Base-by-base conservation (phyloP, 2,329 filamentous ascomycete genomes). In the Colletotrichum scovillei region DNA sequence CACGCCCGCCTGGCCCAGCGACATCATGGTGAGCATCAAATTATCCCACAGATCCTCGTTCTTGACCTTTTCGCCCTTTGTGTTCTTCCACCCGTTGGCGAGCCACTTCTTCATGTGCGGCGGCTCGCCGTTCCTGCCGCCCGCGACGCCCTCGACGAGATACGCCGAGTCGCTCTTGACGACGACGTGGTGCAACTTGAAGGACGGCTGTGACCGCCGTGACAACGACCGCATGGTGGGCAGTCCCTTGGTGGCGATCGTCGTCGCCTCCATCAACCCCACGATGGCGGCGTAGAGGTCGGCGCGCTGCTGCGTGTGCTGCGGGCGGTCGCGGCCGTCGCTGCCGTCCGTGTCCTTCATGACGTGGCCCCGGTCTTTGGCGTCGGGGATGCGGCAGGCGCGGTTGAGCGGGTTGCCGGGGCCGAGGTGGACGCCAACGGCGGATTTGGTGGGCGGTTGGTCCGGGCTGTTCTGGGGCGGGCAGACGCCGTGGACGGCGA, bases 121-220 rank as follows among this genome's bases (percentile, higher is more conserved):
- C 9, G 30, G 16, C 63, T 57, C 49, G 2, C 63, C 63, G 11
- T 24, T 11, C 16, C 24, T 30, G 5, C 63, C 49, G 22, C 63
- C 63, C 22, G 30, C 52, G 16, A 65, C 12, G 11, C 49, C 49
- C 30, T 65, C 63, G 14, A 57, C 63, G 14, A 65, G 32, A 12
- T 65, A 65, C 11, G 63, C 63, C 63, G 63, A 65, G 52, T 65
- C 63, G 16, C 49, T 56, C 63, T 65, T 65, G 7, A 56, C 24
- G 12, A 65, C 63, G 28, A 57, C 32, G 12, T 55, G 62, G 62
- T 64, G 62, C 5, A 64, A 28, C 62, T 55, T 64, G 62, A 64
- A 55, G 11, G 32, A 12, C 46, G 62, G 46, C 46, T 30, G 12
- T 14, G 46, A 46, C 12, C 28, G n/a, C 11, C 32, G 32, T 11